Conservation (phyloP, 139 green algal genomes). For the Chlamydomonas incerta region DNA sequence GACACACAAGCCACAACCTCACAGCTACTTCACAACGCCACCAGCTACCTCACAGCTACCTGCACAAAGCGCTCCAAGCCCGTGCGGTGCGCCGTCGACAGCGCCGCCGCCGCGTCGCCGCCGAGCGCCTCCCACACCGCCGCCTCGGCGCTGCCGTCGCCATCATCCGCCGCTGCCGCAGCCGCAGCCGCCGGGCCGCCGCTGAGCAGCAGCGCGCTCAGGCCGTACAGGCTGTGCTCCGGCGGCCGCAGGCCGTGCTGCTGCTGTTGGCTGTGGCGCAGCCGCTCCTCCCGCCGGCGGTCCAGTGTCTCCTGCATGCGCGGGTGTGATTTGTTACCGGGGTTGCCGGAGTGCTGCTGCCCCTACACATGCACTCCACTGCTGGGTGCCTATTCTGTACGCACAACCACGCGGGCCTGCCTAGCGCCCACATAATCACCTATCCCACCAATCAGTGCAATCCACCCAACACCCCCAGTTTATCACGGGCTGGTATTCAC, state of each 20-base stretch:
- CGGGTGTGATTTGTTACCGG: too few species aligned
- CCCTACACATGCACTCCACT: too few species aligned
- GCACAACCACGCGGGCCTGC: too few species aligned
- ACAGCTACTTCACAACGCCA: background rate
- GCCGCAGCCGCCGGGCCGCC: background rate
- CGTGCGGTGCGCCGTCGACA: background rate
- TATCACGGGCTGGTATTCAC: too few species aligned
- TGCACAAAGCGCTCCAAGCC: background rate
- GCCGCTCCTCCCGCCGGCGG: background rate
- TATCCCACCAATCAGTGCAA: too few species aligned
- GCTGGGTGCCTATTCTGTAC: too few species aligned
- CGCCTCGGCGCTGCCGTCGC: background rate
- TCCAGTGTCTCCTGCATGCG: constrained; percentile 10
- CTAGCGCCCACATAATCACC: too few species aligned
- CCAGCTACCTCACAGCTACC: background rate
- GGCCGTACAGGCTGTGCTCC: constrained; percentile 15
- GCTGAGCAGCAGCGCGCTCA: background rate
- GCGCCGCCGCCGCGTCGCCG: background rate
- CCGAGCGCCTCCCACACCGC: background rate
- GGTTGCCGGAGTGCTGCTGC: too few species aligned
- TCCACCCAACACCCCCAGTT: too few species aligned
- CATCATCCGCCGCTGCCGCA: background rate
- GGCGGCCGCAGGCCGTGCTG: background rate
- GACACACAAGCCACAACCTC: background rate
- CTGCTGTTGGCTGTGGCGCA: too few species aligned